These are phyloP conservation scores for Galium porrigens DNA, from an alignment of 305 asterid species.

Conservation along the genomic window DNA sequence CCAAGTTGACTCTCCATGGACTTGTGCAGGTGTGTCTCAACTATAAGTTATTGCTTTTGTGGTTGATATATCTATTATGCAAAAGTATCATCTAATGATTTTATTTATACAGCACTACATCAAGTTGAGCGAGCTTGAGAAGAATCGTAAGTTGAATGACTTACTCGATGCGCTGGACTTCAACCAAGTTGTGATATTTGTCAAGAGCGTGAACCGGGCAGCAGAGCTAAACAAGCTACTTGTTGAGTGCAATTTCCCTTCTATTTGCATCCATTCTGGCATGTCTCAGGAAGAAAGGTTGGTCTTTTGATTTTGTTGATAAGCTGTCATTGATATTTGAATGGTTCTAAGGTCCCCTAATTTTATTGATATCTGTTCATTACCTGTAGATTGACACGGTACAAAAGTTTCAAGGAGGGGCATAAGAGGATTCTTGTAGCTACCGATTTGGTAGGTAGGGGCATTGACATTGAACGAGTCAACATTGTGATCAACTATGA, in stretches of 20 bases:
- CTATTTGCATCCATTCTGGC: conserved; percentile 88
- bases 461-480: conserved; percentile 78
- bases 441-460: conserved; percentile 84
- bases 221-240: conserved; percentile 79
- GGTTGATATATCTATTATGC: background rate
- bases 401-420: conserved; percentile 80
- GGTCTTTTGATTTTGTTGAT: conserved; percentile 6
- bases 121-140: conserved; percentile 73
- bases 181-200: conserved; percentile 80
- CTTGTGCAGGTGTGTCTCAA: conserved; percentile 55
- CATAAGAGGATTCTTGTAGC: conserved; percentile 92
- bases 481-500: conserved; percentile 83
- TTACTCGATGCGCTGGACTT: conserved; percentile 78
- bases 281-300: conserved; percentile 90
- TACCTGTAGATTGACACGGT: conserved; percentile 46
- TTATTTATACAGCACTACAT: conserved; percentile 32
- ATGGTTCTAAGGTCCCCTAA: background rate
- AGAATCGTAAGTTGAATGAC: conserved; percentile 71
- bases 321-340: background rate
- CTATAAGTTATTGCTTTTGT: background rate
- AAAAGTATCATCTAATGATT: background rate
- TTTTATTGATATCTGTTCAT: background rate
- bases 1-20: conserved; percentile 86
- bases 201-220: conserved; percentile 70
- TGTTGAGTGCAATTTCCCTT: conserved; percentile 77